phyloP scores from a whole-genome alignment of 2,329 filamentous ascomycete species.

The Neurospora crassa region DNA sequence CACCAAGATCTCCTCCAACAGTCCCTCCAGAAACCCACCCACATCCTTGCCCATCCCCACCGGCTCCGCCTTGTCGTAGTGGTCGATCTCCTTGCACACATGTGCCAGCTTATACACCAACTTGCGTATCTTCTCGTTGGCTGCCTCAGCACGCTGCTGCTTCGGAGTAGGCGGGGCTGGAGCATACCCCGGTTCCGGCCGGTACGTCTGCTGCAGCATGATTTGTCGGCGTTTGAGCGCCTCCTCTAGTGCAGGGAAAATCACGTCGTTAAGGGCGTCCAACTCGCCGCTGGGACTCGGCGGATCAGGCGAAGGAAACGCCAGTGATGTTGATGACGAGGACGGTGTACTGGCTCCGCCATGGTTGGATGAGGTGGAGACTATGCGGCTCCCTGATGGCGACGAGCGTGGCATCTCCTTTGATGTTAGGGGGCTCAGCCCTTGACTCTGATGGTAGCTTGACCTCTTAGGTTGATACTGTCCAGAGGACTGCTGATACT shows the following conservation, averaged over 20 bases:
- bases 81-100: conserved; percentile 83
- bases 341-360: conserved; percentile 8
- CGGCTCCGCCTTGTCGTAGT: conserved; percentile 74
- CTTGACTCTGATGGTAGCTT: conserved; percentile 12
- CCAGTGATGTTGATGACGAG: conserved; percentile 22
- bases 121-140: conserved; percentile 73
- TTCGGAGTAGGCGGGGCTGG: conserved; percentile 44
- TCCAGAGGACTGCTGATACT: conserved; percentile 5
- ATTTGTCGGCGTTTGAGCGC: conserved; percentile 72
- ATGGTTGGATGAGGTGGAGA: conserved; percentile 20
- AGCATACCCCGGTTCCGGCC: conserved; percentile 20
- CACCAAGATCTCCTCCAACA: conserved; percentile 88
- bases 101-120: conserved; percentile 75
- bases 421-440: conserved; percentile 12
- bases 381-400: conserved; percentile 1
- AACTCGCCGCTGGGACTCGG: conserved; percentile 57
- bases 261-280: conserved; percentile 81
- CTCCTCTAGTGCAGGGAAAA: conserved; percentile 85
- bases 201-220: conserved; percentile 44
- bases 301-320: conserved; percentile 48
- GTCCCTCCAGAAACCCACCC: conserved; percentile 77
- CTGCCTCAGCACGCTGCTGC: conserved; percentile 58
- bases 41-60: conserved; percentile 93
- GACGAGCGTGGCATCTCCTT: conserved; percentile 13
- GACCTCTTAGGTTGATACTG: conserved; percentile 19